phyloP scores from a whole-genome alignment of 805 yeast genomes.

The Wickerhamomyces pijperi region DNA sequence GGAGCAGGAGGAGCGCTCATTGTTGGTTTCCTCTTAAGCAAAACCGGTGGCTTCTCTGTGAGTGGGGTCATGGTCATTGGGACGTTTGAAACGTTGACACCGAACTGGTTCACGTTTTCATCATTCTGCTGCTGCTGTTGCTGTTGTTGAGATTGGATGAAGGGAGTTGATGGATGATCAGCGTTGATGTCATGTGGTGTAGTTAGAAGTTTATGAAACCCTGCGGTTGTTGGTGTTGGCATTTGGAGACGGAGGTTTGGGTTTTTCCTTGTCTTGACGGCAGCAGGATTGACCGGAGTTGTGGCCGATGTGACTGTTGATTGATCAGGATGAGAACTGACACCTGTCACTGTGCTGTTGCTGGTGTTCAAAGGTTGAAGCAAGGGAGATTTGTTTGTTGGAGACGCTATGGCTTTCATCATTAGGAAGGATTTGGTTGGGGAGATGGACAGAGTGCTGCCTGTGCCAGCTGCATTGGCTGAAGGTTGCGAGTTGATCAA shows the following conservation, averaged over 20 bases:
- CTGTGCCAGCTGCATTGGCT: not conserved
- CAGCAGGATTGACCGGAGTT: constrained; percentile 1
- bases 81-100: constrained; percentile 38
- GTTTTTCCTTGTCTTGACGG: constrained; percentile 27
- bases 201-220: constrained; percentile 14
- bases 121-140: constrained; percentile 12
- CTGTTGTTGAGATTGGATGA: constrained; percentile 2
- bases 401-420: constrained; percentile 22
- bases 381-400: constrained; percentile 16
- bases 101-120: constrained; percentile 55
- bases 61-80: constrained; percentile 76
- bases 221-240: constrained; percentile 53
- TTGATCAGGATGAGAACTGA: not conserved
- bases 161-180: too few relatives aligned
- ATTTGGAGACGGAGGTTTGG: constrained; percentile 58
- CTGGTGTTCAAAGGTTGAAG: constrained; percentile 23
- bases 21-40: not conserved
- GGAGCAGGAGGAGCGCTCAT: not conserved
- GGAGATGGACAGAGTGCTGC: constrained; percentile 13
- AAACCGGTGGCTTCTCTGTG: constrained; percentile 36
- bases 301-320: not conserved
- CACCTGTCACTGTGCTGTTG: not conserved
- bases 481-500: constrained; percentile 1
- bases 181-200: too few relatives aligned
- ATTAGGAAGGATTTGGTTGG: constrained; percentile 29